Percentiles rank a stretch among this genome's conserved stretches.
Conservation (phyloP, 208 protist species). For the Entamoeba dispar region DNA sequence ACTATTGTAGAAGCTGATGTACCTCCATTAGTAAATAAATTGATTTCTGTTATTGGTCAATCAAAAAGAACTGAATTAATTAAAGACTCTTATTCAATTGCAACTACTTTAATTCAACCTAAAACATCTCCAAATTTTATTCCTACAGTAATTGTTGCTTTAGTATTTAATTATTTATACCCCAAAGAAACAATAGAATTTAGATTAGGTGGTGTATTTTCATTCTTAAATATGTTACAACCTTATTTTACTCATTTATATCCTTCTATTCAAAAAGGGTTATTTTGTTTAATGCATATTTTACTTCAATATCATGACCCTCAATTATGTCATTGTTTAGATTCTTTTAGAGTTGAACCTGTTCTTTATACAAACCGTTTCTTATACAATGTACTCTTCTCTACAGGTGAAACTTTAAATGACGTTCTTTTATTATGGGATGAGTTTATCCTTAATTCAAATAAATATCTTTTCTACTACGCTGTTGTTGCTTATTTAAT, state of each 20-base stretch:
- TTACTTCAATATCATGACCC: neutral
- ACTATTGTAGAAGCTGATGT: neutral
- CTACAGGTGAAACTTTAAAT: neutral
- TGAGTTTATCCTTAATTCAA: neutral
- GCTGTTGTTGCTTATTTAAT: neutral
- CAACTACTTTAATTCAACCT: neutral
- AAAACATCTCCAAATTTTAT: neutral
- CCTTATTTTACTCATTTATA: neutral
- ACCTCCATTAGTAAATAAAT: neutral
- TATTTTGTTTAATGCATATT: neutral
- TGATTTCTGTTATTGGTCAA: neutral
- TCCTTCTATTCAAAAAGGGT: neutral
- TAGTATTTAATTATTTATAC: neutral
- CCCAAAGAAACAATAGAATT: neutral
- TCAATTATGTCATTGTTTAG: neutral
- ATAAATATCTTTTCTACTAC: neutral
- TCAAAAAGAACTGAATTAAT: neutral
- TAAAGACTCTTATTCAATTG: neutral
- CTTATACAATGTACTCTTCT: neutral
- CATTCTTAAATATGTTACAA: neutral
- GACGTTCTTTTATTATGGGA: neutral
- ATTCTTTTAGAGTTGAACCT: neutral
- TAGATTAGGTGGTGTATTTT: neutral
- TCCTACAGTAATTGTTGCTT: neutral
- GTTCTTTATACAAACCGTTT: neutral